phyloP scores from a whole-genome alignment of 106 monocot species.

The Posidonia australis region DNA sequence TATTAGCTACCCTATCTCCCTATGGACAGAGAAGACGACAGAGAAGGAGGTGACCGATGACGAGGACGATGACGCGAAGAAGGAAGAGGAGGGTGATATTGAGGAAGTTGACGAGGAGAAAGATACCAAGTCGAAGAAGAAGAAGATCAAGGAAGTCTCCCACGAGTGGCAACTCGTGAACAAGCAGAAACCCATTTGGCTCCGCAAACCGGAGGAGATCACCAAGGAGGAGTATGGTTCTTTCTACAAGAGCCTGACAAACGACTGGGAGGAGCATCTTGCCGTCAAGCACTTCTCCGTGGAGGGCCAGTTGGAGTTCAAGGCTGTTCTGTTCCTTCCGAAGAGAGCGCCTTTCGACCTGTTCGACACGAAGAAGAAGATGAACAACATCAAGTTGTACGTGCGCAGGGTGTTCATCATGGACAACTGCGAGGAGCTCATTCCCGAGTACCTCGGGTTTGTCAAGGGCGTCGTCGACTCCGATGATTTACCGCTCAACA shows the following conservation, averaged over 20 bases:
- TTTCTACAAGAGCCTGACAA: constrained; percentile 23
- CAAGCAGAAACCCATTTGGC: constrained; percentile 27
- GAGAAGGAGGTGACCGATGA: constrained; percentile 32
- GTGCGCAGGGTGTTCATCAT: constrained; percentile 14
- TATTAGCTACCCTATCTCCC: constrained; percentile 30
- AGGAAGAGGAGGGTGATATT: constrained; percentile 11
- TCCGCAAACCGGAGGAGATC: constrained; percentile 19
- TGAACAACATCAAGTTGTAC: constrained; percentile 18
- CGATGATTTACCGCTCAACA: constrained; percentile 16
- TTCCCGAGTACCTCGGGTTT: constrained; percentile 7
- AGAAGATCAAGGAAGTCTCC: constrained; percentile 21
- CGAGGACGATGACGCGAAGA: constrained; percentile 22
- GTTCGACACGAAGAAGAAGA: constrained; percentile 20
- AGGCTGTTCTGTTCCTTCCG: constrained; percentile 12
- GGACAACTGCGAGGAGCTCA: constrained; percentile 18
- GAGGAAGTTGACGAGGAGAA: constrained; percentile 22
- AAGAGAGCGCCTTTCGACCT: constrained; percentile 22
- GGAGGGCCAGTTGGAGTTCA: constrained; percentile 22
- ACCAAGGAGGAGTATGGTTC: constrained; percentile 21
- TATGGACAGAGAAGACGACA: constrained; percentile 27
- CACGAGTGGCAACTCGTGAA: constrained; percentile 14
- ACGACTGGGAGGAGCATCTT: constrained; percentile 23
- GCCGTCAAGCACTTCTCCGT: constrained; percentile 23
- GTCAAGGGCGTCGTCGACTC: constrained; percentile 14
- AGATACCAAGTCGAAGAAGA: constrained; percentile 17